phyloP scores from a whole-genome alignment of 805 yeast genomes.

The Wickerhamomyces xylosicus region DNA sequence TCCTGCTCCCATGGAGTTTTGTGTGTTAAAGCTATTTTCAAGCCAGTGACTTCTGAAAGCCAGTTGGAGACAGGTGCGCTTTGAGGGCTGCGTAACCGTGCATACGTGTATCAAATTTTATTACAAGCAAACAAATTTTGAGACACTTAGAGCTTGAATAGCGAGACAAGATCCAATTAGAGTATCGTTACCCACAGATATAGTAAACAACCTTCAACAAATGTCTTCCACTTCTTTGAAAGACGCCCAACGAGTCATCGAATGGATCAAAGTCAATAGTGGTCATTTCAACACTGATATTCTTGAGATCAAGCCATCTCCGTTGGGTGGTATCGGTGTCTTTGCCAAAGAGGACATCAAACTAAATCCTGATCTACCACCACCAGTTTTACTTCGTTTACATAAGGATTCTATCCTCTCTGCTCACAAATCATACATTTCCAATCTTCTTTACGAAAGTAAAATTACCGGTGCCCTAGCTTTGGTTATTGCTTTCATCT shows the following conservation, averaged over 20 bases:
- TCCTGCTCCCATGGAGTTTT: no score
- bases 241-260: constrained; percentile 14
- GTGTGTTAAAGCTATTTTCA: no score
- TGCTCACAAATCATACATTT: constrained; percentile 47
- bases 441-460: constrained; percentile 56
- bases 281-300: constrained; percentile 42
- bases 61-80: no score
- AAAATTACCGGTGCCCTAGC: constrained; percentile 55
- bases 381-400: constrained; percentile 35
- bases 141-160: no score
- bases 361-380: constrained; percentile 20
- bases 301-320: constrained; percentile 35
- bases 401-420: constrained; percentile 54
- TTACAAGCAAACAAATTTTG: no score
- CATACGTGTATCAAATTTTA: no score
- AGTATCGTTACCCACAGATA: no score
- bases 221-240: constrained; percentile 23
- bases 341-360: constrained; percentile 38
- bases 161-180: no score
- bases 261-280: constrained; percentile 47
- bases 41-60: no score
- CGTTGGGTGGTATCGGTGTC: constrained; percentile 64
- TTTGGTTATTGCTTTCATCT: constrained; percentile 57
- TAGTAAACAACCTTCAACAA: no score
- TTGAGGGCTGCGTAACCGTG: no score